These are phyloP conservation scores for Myriangium duriaei DNA, from an alignment of 2,329 filamentous ascomycete species.

Conservation along the genomic window DNA sequence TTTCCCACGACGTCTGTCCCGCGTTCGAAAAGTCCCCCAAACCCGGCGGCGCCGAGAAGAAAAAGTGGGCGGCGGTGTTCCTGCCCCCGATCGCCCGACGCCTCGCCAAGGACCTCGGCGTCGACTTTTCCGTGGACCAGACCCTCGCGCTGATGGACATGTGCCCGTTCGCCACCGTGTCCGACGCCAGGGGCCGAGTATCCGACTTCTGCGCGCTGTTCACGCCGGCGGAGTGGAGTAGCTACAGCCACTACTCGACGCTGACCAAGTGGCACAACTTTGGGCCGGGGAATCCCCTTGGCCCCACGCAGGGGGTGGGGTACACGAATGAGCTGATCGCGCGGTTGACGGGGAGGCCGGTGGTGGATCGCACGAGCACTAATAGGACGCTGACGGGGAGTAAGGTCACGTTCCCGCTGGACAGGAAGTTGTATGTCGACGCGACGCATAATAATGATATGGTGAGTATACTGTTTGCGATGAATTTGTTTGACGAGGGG, in stretches of 20 bases:
- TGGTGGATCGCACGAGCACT: conserved; percentile 60
- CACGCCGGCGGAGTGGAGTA: conserved; percentile 55
- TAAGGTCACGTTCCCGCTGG: conserved; percentile 59
- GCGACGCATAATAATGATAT: conserved; percentile 90
- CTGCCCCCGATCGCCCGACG: conserved; percentile 52
- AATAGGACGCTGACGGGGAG: conserved; percentile 65
- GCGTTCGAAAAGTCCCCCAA: conserved; percentile 51
- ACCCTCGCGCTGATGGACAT: conserved; percentile 72
- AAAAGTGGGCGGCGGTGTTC: conserved; percentile 50
- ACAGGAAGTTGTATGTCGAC: conserved; percentile 60
- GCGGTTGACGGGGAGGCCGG: conserved; percentile 55
- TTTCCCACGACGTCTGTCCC: conserved; percentile 61
- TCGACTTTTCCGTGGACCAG: conserved; percentile 49
- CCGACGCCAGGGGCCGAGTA: conserved; percentile 41
- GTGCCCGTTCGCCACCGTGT: conserved; percentile 72
- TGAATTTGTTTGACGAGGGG: conserved; percentile 65
- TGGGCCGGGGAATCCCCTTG: conserved; percentile 62
- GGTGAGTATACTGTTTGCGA: conserved; percentile 58
- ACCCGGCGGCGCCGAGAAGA: conserved; percentile 41
- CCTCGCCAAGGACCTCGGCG: conserved; percentile 58
- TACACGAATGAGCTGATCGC: conserved; percentile 80
- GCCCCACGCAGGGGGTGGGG: conserved; percentile 73
- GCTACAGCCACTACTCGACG: conserved; percentile 68
- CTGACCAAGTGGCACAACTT: conserved; percentile 78
- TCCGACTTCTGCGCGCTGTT: conserved; percentile 71